These are phyloP conservation scores for Saccharum hybrid DNA, from an alignment of 202 grass and related monocot species.

Conservation along the genomic window DNA sequence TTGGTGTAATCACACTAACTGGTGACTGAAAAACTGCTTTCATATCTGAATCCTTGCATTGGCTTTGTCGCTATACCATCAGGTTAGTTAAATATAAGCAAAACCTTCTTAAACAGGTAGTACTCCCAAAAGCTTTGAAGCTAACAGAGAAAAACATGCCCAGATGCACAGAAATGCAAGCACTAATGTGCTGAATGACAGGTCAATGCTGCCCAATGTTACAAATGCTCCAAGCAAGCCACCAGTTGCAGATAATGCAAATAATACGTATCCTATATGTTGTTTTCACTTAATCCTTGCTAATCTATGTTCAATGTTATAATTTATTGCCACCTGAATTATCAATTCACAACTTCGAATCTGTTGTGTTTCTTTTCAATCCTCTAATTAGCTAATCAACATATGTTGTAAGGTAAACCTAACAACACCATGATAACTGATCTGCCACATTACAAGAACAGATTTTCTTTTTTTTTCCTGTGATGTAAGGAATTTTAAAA, in stretches of 20 bases:
- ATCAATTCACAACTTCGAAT: conserved; percentile 6
- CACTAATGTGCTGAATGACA: conserved; percentile 44
- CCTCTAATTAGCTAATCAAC: conserved; percentile 21
- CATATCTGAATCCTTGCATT: too few species aligned
- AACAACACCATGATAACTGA: background rate
- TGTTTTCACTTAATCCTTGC: conserved; percentile 28
- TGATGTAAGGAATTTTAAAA: conserved; percentile 3
- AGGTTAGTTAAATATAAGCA: conserved; percentile 41
- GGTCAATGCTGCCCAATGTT: conserved; percentile 44
- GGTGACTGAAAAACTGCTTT: too few species aligned
- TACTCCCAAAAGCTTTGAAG: conserved; percentile 69
- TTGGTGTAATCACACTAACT: too few species aligned
- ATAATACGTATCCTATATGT: conserved; percentile 70
- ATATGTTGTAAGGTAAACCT: conserved; percentile 13
- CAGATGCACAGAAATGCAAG: conserved; percentile 65
- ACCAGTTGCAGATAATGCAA: conserved; percentile 46
- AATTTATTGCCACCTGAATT: conserved; percentile 33
- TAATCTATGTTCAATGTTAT: conserved; percentile 38
- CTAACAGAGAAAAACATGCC: conserved; percentile 49
- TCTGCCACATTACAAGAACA: background rate
- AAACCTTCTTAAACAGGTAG: conserved; percentile 62
- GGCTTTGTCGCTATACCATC: conserved; percentile 41
- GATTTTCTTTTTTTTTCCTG: background rate
- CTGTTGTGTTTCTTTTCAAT: conserved; percentile 32
- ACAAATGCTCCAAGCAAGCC: conserved; percentile 57